Base-by-base conservation (phyloP, 768 basidiomycete genomes). In the Tricholoma sp. region DNA sequence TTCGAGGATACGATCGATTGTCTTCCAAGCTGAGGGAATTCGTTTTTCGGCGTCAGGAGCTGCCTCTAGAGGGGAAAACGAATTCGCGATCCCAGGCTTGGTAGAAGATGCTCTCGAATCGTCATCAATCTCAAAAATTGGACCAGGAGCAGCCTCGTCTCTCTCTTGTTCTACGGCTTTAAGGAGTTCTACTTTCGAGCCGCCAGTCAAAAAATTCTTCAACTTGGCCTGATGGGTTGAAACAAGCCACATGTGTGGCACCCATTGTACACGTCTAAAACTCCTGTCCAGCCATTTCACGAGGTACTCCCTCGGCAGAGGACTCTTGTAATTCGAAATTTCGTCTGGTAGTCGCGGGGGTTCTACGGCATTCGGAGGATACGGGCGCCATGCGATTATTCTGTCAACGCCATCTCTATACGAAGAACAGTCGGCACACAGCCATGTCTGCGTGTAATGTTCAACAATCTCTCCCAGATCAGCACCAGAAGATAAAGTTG, bases 321-420 rank as follows among this genome's bases (percentile, higher is more conserved):
- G 63, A 24, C 74, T 67, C 67, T 86, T 94, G 67, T 76, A 76
- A 59, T 83, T 71, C 0, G 80, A 74, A 2, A 71, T 63, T 52
- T 79, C 72, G 49, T 74, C 75, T 6, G 61, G 50, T 6, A 72
- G 64, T 29, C 63, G 70, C 24, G 72, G 57, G 2, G 82, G 74
- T 64, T 91, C 88, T 7, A 77, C 68, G 15, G 83, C 88, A 57
- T 79, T 77, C 0, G 79, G 70, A 24, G 92, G 91, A 64, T 83
- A 88, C 4, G 91, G 88, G 29, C 94, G 80, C 95, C 95, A 97
- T 1, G 94, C 95, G 41, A 97, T 76, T 60, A 98, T 91, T 70
- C 88, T 88, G 68, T 95, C 92, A 11, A 93, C 70, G 8, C 73
- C 68, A 66, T 86, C 88, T 12, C 74, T 75, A 66, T 79, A 95